Percentiles rank a stretch among this genome's conserved stretches.
Conservation (phyloP, 2,329 filamentous ascomycete genomes). For the Aspergillus viridinutans region DNA sequence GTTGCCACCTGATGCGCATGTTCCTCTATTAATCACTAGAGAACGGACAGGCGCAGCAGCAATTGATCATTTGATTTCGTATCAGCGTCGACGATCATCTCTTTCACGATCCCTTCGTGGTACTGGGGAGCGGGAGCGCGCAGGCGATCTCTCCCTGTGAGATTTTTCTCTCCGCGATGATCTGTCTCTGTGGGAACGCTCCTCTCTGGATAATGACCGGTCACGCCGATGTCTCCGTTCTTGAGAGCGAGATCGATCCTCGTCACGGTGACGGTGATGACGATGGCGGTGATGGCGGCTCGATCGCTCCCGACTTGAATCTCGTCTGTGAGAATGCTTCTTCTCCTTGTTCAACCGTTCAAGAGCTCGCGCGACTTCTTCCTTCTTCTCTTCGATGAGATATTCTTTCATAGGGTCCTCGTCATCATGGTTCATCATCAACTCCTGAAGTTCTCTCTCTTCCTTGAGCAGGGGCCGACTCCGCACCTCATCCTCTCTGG, state of each 20-base stretch:
- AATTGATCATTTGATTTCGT: conserved; percentile 6
- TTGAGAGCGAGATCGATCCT: conserved; percentile 28
- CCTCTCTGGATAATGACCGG: conserved; percentile 24
- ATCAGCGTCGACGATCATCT: conserved; percentile 26
- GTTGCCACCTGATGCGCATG: neutral
- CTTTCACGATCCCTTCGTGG: conserved; percentile 26
- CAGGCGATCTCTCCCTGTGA: conserved; percentile 23
- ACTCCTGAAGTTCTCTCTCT: conserved; percentile 70
- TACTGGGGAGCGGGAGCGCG: conserved; percentile 27
- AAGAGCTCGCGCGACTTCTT: conserved; percentile 72
- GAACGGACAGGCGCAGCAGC: neutral
- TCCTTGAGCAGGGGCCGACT: conserved; percentile 68
- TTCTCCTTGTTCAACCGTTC: conserved; percentile 52
- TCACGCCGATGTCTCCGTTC: conserved; percentile 28
- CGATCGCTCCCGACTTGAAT: conserved; percentile 35
- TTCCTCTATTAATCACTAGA: too few relatives aligned
- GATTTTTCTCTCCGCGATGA: conserved; percentile 26
- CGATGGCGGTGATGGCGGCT: conserved; percentile 45
- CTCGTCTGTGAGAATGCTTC: conserved; percentile 31
- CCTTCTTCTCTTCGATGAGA: conserved; percentile 84
- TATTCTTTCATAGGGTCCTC: conserved; percentile 97
- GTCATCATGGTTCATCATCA: conserved; percentile 80
- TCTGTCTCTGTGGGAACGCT: conserved; percentile 18
- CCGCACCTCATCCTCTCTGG: conserved; percentile 43
- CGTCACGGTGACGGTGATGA: conserved; percentile 39